Percentiles rank a stretch among this genome's conserved stretches.
These are phyloP conservation scores for Leptographium lundbergii DNA, from an alignment of 2,329 filamentous ascomycete species.

Conservation along the genomic window DNA sequence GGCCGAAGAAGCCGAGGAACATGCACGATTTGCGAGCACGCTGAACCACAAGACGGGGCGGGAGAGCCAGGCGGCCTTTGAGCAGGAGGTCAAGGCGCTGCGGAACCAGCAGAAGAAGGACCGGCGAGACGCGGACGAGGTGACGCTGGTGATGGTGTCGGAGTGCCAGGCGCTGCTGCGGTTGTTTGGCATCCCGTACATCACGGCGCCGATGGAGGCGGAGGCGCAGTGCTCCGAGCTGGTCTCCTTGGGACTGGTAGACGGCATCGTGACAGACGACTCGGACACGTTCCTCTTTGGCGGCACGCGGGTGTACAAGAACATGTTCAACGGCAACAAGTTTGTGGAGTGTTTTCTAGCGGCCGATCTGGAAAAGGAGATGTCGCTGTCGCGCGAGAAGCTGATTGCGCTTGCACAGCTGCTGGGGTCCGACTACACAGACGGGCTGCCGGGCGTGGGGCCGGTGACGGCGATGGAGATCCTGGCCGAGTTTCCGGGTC, in stretches of 20 bases:
- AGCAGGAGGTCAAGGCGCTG: slow-evolving; percentile 73
- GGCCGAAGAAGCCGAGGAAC: slow-evolving; percentile 82
- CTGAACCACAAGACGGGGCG: slow-evolving; percentile 63
- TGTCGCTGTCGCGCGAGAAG: slow-evolving; percentile 73
- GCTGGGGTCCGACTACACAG: slow-evolving; percentile 87
- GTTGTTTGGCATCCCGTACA: slow-evolving; percentile 88
- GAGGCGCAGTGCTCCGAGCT: slow-evolving; percentile 95
- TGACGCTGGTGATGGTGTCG: slow-evolving; percentile 88
- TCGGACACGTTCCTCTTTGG: slow-evolving; percentile 95
- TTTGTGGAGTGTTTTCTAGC: slow-evolving; percentile 92
- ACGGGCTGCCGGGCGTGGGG: slow-evolving; percentile 79
- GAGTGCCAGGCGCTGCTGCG: slow-evolving; percentile 87
- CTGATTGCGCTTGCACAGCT: slow-evolving; percentile 85
- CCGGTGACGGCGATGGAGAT: slow-evolving; percentile 94
- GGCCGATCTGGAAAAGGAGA: slow-evolving; percentile 74
- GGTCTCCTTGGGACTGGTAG: slow-evolving; percentile 73
- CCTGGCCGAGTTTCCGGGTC: slow-evolving; percentile 68
- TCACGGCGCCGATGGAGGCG: slow-evolving; percentile 97
- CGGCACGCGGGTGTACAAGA: slow-evolving; percentile 93
- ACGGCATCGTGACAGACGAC: slow-evolving; percentile 96
- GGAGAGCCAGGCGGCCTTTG: slow-evolving; percentile 68
- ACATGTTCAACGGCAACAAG: slow-evolving; percentile 99
- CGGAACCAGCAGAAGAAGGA: slow-evolving; percentile 95
- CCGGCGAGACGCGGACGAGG: slow-evolving; percentile 87
- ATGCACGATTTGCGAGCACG: slow-evolving; percentile 80